Percentiles rank a stretch among this genome's conserved stretches.
These are phyloP conservation scores for Cystoisospora suis DNA, from an alignment of 169 alveolate species.

Conservation along the genomic window DNA sequence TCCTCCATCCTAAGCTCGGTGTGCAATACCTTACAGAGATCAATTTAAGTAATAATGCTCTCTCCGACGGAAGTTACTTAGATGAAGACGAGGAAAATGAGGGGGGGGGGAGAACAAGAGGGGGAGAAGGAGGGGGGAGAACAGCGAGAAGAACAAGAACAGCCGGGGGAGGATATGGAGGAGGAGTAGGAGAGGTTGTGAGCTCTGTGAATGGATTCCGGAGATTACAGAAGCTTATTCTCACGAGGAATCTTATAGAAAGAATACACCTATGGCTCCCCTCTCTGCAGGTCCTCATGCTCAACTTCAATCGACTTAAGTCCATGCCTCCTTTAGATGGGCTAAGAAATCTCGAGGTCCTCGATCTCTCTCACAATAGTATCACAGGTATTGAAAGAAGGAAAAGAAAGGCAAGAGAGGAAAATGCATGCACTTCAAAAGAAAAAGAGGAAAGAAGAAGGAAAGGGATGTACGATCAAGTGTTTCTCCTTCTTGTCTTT, in stretches of 20 bases:
- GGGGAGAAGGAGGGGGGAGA: no score
- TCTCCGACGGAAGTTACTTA: not conserved
- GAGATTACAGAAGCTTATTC: conserved; percentile 17
- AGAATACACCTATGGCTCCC: conserved; percentile 24
- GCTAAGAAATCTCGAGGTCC: conserved; percentile 38
- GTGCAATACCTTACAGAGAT: conserved; percentile 2
- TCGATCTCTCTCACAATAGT: conserved; percentile 43
- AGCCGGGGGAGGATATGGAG: not conserved
- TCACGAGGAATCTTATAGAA: conserved; percentile 25
- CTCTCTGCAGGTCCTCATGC: conserved; percentile 12
- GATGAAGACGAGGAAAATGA: not conserved
- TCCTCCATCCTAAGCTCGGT: conserved; percentile 44
- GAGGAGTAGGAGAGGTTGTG: conserved; percentile 26
- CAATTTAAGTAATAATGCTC: conserved; percentile 43
- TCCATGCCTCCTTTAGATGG: conserved; percentile 41
- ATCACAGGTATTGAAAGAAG: no score
- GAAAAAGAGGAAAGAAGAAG: no score
- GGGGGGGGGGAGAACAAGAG: not conserved
- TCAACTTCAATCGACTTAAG: conserved; percentile 40
- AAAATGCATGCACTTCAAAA: no score
- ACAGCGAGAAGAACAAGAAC: not conserved
- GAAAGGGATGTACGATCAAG: no score
- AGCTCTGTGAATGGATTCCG: conserved; percentile 37
- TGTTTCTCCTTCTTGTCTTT: no score
- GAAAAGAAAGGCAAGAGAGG: no score